These are phyloP conservation scores for Neurospora intermedia DNA, from an alignment of 495 filamentous ascomycete genomes.

Conservation along the genomic window DNA sequence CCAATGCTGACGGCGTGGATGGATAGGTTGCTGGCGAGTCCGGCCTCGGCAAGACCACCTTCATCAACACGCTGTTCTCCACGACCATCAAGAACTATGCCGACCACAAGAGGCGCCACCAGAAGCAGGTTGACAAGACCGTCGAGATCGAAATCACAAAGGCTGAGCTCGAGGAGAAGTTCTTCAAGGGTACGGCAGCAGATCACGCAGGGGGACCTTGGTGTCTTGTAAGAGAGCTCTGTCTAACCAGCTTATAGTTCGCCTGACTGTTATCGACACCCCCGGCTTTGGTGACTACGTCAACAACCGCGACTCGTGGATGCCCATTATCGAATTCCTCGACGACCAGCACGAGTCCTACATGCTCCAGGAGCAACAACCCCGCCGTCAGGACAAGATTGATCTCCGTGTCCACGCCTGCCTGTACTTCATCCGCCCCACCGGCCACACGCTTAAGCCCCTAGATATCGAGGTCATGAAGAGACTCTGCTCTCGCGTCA, in stretches of 20 bases:
- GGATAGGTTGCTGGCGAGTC: slow-evolving; percentile 92
- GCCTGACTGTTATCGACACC: slow-evolving; percentile 96
- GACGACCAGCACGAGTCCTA: slow-evolving; percentile 99
- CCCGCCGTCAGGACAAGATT: slow-evolving; percentile 93
- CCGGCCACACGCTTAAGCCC: slow-evolving; percentile 96
- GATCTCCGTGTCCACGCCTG: slow-evolving; percentile 98
- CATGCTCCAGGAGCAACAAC: slow-evolving; percentile 99
- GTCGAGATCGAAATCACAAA: slow-evolving; percentile 99
- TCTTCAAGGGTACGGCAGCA: slow-evolving; percentile 81
- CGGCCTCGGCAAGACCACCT: slow-evolving; percentile 96
- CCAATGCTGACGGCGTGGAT: slow-evolving; percentile 21
- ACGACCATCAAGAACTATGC: slow-evolving; percentile 99
- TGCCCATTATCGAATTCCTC: slow-evolving; percentile 98
- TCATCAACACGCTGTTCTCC: slow-evolving; percentile 99
- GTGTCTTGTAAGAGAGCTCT: slow-evolving; percentile 1
- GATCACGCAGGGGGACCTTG: slow-evolving; percentile 1
- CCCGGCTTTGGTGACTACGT: slow-evolving; percentile 99
- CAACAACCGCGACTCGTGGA: slow-evolving; percentile 99
- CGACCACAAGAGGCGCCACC: slow-evolving; percentile 95
- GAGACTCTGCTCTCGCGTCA: slow-evolving; percentile 90
- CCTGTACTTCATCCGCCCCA: slow-evolving; percentile 97
- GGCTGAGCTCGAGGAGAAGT: slow-evolving; percentile 99
- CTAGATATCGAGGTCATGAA: slow-evolving; percentile 99
- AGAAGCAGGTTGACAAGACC: slow-evolving; percentile 98
- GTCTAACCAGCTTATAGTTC: slow-evolving; percentile 48